These are phyloP conservation scores for Suhomyces chickasaworum DNA, from an alignment of 1,139 yeast species.

Conservation along the genomic window DNA sequence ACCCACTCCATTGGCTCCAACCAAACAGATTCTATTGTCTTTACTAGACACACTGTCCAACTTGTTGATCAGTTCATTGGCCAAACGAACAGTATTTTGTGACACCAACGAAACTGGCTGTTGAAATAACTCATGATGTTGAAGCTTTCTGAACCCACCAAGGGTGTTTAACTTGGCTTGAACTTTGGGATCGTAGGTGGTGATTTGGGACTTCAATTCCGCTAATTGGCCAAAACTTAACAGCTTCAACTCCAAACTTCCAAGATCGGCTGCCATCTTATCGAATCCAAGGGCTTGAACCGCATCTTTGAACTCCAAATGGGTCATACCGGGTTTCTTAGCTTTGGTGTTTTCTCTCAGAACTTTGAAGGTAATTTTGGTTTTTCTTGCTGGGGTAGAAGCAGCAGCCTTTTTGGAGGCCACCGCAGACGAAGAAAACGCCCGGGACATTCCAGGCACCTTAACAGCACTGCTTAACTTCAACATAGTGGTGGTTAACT, in stretches of 20 bases:
- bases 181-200: conserved; percentile 25
- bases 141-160: conserved; percentile 64
- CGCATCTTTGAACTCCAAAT: conserved; percentile 43
- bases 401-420: conserved; percentile 12
- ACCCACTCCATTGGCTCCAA: conserved; percentile 80
- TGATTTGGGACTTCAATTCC: conserved; percentile 23
- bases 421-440: conserved; percentile 12
- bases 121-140: conserved; percentile 62
- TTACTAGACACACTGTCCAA: conserved; percentile 29
- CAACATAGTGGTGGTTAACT: conserved; percentile 15
- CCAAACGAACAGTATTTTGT: conserved; percentile 32
- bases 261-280: conserved; percentile 30
- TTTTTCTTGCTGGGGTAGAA: conserved; percentile 16
- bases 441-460: conserved; percentile 5
- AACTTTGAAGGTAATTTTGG: conserved; percentile 14
- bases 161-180: conserved; percentile 35
- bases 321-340: conserved; percentile 49
- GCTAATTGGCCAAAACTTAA: conserved; percentile 19
- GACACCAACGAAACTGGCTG: conserved; percentile 58
- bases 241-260: conserved; percentile 20
- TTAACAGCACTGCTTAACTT: conserved; percentile 13
- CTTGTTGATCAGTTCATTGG: conserved; percentile 29
- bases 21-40: conserved; percentile 55
- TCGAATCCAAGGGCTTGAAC: conserved; percentile 40
- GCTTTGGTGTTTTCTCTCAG: conserved; percentile 23